Percentiles rank a stretch among this genome's conserved stretches.
These are phyloP conservation scores for Schizopora paradoxa DNA, from an alignment of 1,284 basidiomycete genomes.

Conservation along the genomic window DNA sequence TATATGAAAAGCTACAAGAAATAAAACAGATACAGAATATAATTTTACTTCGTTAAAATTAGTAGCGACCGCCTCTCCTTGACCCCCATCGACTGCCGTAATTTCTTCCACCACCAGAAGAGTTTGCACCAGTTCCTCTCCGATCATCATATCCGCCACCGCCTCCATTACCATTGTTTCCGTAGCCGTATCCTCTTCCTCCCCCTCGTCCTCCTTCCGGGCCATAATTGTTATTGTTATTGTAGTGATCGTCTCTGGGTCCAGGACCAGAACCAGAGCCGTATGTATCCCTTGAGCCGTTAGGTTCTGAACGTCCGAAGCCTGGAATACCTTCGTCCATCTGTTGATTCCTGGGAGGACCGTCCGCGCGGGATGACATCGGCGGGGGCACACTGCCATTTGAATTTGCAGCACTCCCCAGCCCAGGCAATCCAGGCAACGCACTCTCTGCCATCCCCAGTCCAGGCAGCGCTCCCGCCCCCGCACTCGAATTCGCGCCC, in stretches of 20 bases:
- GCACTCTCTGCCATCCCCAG: conserved; percentile 24
- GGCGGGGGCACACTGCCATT: conserved; percentile 17
- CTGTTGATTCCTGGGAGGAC: conserved; percentile 23
- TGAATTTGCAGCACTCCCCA: conserved; percentile 21
- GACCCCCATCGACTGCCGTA: conserved; percentile 18
- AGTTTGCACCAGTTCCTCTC: conserved; percentile 19
- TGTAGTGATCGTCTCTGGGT: conserved; percentile 30
- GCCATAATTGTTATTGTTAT: conserved; percentile 12
- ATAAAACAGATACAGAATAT: no score
- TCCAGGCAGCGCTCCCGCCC: conserved; percentile 53
- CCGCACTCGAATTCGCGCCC: neutral
- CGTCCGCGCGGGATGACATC: conserved; percentile 15
- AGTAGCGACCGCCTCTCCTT: conserved; percentile 7
- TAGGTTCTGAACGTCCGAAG: conserved; percentile 29
- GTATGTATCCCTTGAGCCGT: neutral
- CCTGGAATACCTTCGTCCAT: conserved; percentile 53
- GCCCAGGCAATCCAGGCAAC: conserved; percentile 19
- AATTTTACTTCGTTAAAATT: no score
- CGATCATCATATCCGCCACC: conserved; percentile 28
- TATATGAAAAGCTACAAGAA: no score
- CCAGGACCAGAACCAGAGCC: conserved; percentile 27
- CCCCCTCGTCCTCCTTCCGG: conserved; percentile 3
- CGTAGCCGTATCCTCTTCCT: conserved; percentile 4
- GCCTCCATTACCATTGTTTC: conserved; percentile 6
- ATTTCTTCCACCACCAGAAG: conserved; percentile 23